Conservation (phyloP, 805 yeast genomes). For the Ogataea ramenticola region DNA sequence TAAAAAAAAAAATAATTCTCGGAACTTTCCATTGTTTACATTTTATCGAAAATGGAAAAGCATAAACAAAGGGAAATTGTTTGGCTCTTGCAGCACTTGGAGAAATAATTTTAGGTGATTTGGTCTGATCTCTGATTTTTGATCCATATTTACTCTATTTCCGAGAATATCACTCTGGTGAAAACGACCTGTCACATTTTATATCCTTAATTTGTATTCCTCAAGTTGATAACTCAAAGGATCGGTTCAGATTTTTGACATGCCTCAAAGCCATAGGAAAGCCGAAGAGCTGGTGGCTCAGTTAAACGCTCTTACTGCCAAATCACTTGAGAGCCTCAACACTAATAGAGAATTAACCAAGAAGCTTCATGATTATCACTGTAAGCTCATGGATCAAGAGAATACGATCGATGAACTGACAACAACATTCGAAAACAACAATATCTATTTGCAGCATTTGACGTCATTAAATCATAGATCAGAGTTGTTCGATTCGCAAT, state of each 20-base stretch:
- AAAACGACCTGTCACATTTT: no score
- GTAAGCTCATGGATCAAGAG: slow-evolving; percentile 13
- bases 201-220: no score
- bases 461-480: slow-evolving; percentile 25
- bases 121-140: no score
- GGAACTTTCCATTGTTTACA: no score
- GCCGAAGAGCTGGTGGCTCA: slow-evolving; percentile 9
- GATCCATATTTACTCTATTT: no score
- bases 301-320: slow-evolving; percentile 9
- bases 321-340: slow-evolving; percentile 9
- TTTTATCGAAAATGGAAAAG: neutral
- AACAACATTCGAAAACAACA: slow-evolving; percentile 18
- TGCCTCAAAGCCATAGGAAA: neutral
- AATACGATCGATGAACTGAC: slow-evolving; percentile 14
- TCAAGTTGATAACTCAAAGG: no score
- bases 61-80: neutral
- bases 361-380: slow-evolving; percentile 11
- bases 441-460: slow-evolving; percentile 23
- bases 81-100: neutral
- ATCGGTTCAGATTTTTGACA: no score
- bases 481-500: slow-evolving; percentile 27
- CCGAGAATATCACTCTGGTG: no score
- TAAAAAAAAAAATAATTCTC: no score
- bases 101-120: no score
- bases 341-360: slow-evolving; percentile 11